phyloP scores from a whole-genome alignment of 352 stramenopile species.

The Lagenidium sp. region DNA sequence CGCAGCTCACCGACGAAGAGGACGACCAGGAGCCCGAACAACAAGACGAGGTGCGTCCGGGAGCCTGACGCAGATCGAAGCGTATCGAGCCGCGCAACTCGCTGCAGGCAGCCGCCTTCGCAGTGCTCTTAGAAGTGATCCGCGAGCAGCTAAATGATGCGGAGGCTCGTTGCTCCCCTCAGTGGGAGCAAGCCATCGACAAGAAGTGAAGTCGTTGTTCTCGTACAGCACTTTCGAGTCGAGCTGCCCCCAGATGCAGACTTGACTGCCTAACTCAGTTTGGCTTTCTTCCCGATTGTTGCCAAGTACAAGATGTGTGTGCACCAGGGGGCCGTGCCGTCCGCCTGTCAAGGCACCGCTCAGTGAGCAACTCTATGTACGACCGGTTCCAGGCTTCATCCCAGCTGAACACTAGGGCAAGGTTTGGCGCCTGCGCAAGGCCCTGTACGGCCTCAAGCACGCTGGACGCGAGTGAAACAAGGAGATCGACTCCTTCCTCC shows the following conservation, averaged over 20 bases:
- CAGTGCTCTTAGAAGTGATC: background rate
- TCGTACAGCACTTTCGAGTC: slow-evolving; percentile 4
- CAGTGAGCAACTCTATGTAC: background rate
- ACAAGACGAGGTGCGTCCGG: background rate
- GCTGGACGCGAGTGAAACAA: slow-evolving; percentile 2
- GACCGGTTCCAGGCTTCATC: background rate
- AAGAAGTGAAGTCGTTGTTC: background rate
- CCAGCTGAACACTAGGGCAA: background rate
- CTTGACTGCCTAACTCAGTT: slow-evolving; percentile 7
- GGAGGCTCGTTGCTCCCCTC: slow-evolving; percentile 1
- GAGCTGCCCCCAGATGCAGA: background rate
- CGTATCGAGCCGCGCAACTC: background rate
- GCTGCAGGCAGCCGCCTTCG: background rate
- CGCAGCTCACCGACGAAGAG: background rate
- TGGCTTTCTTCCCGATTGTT: slow-evolving; percentile 1
- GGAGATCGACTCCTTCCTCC: slow-evolving; percentile 1
- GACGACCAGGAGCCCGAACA: background rate
- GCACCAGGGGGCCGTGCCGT: slow-evolving; percentile 1
- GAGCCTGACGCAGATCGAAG: background rate
- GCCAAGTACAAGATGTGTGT: background rate
- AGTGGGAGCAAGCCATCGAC: background rate
- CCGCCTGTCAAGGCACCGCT: slow-evolving; percentile 1
- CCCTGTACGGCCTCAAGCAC: background rate
- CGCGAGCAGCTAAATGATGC: slow-evolving; percentile 1
- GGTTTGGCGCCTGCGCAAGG: slow-evolving; percentile 3